These are phyloP conservation scores for Rubia tinctorum DNA, from an alignment of 305 asterid species.

Conservation along the genomic window DNA sequence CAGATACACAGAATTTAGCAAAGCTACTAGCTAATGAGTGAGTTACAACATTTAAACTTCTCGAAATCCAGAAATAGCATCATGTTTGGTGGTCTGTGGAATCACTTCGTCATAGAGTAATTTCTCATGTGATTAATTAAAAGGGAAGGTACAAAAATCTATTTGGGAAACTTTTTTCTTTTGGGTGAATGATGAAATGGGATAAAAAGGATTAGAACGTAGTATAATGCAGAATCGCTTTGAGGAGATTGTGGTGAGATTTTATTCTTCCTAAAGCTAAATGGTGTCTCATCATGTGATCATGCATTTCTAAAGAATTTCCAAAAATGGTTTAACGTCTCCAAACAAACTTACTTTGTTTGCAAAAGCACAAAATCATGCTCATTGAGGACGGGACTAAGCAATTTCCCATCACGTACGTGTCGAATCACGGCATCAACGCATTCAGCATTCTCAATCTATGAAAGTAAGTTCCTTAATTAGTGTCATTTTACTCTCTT, in stretches of 20 bases:
- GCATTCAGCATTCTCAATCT: background rate
- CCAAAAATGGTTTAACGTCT: constrained; percentile 22
- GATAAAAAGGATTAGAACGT: background rate
- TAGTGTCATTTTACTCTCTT: background rate
- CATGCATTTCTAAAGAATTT: constrained; percentile 23
- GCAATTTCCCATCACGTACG: background rate
- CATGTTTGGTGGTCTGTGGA: too few species aligned
- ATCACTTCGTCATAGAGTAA: too few species aligned
- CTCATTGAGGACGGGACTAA: background rate
- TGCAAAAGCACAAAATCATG: background rate
- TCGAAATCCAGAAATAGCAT: too few species aligned
- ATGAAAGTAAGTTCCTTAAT: background rate
- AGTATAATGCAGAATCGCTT: constrained; percentile 7
- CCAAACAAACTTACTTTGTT: background rate
- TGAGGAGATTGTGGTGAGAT: constrained; percentile 12
- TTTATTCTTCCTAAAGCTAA: background rate
- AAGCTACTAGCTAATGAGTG: too few species aligned
- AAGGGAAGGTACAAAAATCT: too few species aligned
- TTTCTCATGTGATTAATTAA: too few species aligned
- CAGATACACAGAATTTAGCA: too few species aligned
- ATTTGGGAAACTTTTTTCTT: background rate
- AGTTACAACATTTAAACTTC: too few species aligned
- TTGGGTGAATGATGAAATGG: background rate
- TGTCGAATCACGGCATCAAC: background rate
- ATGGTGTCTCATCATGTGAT: constrained; percentile 44